Evolutionary conservation across 2,329 filamentous ascomycete species (phyloP), one percentile per base, ranked within the genome.

Genomic region (Parastagonospora nodorum): DNA sequence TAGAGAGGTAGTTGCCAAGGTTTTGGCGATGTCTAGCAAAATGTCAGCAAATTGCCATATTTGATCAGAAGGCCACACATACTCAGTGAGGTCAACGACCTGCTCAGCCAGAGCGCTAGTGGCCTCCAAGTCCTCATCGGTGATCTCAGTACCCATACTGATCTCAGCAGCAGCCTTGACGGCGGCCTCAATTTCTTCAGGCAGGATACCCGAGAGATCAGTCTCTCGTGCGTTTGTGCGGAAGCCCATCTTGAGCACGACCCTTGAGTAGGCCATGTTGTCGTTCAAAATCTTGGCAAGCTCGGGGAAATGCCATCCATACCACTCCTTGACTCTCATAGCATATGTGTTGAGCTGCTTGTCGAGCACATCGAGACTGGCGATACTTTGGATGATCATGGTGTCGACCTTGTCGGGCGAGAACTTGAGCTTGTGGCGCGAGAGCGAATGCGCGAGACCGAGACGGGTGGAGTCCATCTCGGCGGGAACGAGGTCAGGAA

Each of bases 321-420:
- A 99, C 94, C 94, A 99, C 77, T 99, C 94, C 86, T 97, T 97
- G 56, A 97, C 92, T 75, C 94, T 85, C 94, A 99, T 99, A 60
- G 94, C 93, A 73, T 97, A 97, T 66, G 90, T 94, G 81, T 99
- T 99, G 59, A 99, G 82, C 78, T 99, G 94, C 83, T 99, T 99
- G 81, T 99, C 94, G 55, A 99, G 81, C 60, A 99, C 94, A 73
- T 99, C 94, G 40, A 99, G 83, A 44, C 97, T 64, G 31, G 85
- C 67, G 72, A 99, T 94, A 50, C 92, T 92, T 79, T 99, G 94
- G 51, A 99, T 92, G 71, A 99, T 96, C 94, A 99, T 99, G 44
- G 94, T 94, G 74, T 99, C 94, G 63, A 99, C 93, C 83, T 99
- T 99, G 73, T 99, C 92, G 50, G 93, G 89, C 8, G 91, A 96